Evolutionary conservation across 2,329 filamentous ascomycete species (phyloP).

Genomic region (Rhynchosporium agropyri): DNA sequence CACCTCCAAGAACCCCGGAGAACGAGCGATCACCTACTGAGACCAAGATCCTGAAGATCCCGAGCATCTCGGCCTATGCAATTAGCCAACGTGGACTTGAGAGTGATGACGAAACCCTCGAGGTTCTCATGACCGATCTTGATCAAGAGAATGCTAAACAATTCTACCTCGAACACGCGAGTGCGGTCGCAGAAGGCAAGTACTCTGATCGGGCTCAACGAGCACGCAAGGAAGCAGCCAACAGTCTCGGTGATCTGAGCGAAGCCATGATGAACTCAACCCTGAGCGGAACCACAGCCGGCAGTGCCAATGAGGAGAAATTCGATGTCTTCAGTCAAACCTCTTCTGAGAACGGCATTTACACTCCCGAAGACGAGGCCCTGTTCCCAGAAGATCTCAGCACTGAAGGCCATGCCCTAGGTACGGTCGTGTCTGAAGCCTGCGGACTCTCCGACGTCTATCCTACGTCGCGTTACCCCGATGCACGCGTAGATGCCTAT

Average conservation of each 20-base stretch:
- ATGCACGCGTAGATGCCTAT: constrained; percentile 92
- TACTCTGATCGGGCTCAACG: constrained; percentile 69
- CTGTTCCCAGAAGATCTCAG: constrained; percentile 73
- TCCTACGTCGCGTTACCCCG: constrained; percentile 81
- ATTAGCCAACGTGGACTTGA: constrained; percentile 29
- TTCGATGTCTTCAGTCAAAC: constrained; percentile 84
- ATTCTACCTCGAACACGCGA: constrained; percentile 79
- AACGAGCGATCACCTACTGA: constrained; percentile 46
- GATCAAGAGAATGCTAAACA: constrained; percentile 70
- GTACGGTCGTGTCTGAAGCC: constrained; percentile 85
- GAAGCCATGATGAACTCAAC: constrained; percentile 47
- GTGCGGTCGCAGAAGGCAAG: constrained; percentile 83
- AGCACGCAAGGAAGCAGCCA: constrained; percentile 61
- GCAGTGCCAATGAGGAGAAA: constrained; percentile 54
- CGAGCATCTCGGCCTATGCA: constrained; percentile 41
- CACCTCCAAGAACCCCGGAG: constrained; percentile 78
- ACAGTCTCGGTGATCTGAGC: constrained; percentile 61
- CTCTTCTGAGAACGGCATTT: constrained; percentile 61
- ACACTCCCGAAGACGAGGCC: constrained; percentile 58
- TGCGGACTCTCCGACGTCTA: constrained; percentile 92
- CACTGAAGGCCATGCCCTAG: constrained; percentile 91
- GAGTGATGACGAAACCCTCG: constrained; percentile 73
- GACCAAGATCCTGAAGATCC: constrained; percentile 42
- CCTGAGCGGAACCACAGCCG: constrained; percentile 47
- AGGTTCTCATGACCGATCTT: constrained; percentile 73